phyloP scores from a whole-genome alignment of 371 early-diverging fungal genomes.

The Apophysomyces trapeziformis region DNA sequence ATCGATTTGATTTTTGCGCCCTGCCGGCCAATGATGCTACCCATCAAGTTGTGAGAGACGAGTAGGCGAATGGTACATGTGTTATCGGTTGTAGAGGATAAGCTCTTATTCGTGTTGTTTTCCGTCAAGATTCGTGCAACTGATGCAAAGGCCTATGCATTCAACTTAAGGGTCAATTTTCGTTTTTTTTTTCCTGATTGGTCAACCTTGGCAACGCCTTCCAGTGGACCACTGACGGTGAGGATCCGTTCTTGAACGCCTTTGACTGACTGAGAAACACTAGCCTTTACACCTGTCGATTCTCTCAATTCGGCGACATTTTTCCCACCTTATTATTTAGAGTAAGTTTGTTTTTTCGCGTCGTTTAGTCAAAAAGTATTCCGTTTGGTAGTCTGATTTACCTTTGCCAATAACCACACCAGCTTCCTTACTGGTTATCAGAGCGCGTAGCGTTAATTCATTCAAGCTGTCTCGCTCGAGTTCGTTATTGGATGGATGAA shows the following conservation, averaged over 20 bases:
- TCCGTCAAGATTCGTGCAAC: constrained; percentile 81
- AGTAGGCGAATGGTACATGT: constrained; percentile 65
- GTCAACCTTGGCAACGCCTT: constrained; percentile 71
- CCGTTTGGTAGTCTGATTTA: constrained; percentile 1
- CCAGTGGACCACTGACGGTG: constrained; percentile 79
- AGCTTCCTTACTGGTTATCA: constrained; percentile 91
- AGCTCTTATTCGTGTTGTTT: constrained; percentile 34
- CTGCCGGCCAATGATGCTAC: constrained; percentile 86
- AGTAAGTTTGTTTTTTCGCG: neutral
- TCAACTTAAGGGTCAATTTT: neutral
- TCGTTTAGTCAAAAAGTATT: neutral
- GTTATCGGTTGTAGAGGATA: constrained; percentile 32
- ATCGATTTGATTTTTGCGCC: constrained; percentile 87
- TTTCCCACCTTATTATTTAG: constrained; percentile 58
- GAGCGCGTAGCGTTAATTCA: constrained; percentile 78
- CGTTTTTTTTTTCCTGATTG: neutral
- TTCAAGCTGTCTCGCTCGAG: neutral
- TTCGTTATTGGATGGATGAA: neutral
- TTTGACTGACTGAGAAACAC: constrained; percentile 85
- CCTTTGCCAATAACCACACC: constrained; percentile 92
- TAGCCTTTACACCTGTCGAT: constrained; percentile 80
- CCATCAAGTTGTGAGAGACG: constrained; percentile 86
- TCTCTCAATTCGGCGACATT: constrained; percentile 87
- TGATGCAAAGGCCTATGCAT: neutral
- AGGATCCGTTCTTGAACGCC: constrained; percentile 87